Evolutionary conservation across 768 basidiomycete species (phyloP), one percentile per base, ranked within the genome.

Genomic region (Postia placenta): DNA sequence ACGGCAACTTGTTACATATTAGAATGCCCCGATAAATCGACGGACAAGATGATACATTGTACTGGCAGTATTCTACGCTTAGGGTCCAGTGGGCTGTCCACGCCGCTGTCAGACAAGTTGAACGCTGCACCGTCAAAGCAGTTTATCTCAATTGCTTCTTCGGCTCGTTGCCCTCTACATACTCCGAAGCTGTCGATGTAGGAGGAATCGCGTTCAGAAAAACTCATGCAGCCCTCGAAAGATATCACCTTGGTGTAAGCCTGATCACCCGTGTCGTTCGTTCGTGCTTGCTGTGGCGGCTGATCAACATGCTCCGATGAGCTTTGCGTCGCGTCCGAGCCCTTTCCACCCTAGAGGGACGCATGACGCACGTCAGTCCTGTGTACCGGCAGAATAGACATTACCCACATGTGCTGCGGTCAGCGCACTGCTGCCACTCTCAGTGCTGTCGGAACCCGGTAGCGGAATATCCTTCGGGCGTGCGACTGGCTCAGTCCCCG

Each of bases 181-280:
- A 55, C 5, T 55, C 54, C 7, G 50, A 44, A 46, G 51, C 54
- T 55, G 27, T 33, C 11, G 11, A 17, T 9, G 7, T 6, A 7
- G 3, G 1, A 33, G 19, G 20, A 17, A 9, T 20, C 7, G 19
- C 7, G 9, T 33, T 15, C 9, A 7, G 7, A 33, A 7, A 33
- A 15, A 33, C 30, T 33, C 30, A 33, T 7, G 30, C 7, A 33
- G 9, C 30, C 15, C 30, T 33, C 15, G 9, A 7, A 7, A 33
- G 15, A 15, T 33, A 15, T 20, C 3, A 51, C 56, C 56, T 54
- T 56, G 2, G 56, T 51, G 33, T 56, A 56, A 11, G 46, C 33
- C 17, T 50, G 42, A 4, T 49, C 52, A 6, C 56, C 56, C 3
- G 40, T 35, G 23, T 56, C 52, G 27, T 56, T 56, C 45, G 47